phyloP scores from a whole-genome alignment of 2,329 filamentous ascomycete genomes.

The Epichloe coenophiala region DNA sequence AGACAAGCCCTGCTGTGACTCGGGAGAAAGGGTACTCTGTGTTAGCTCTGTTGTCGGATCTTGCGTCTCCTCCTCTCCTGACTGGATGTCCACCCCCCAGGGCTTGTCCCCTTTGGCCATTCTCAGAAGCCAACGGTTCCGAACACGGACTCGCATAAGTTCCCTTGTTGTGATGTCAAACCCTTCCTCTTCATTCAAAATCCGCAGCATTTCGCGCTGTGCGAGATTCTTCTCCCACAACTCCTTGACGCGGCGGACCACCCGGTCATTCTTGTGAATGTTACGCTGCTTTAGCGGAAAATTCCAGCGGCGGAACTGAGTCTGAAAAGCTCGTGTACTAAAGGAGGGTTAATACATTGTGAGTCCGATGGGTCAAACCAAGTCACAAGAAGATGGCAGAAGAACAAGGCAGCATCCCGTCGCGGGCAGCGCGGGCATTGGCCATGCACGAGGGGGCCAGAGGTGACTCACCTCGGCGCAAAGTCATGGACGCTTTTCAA shows the following conservation, averaged over 20 bases:
- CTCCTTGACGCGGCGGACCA: constrained; percentile 58
- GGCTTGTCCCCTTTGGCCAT: constrained; percentile 33
- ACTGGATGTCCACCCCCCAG: constrained; percentile 3
- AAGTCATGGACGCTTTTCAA: constrained; percentile 54
- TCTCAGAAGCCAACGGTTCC: constrained; percentile 55
- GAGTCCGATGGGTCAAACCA: neutral
- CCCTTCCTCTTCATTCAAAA: constrained; percentile 55
- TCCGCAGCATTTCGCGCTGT: constrained; percentile 60
- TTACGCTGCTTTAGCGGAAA: constrained; percentile 65
- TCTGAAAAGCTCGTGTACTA: constrained; percentile 66
- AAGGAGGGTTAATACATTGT: constrained; percentile 1
- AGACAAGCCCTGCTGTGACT: neutral
- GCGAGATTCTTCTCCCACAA: constrained; percentile 64
- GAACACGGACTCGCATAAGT: constrained; percentile 53
- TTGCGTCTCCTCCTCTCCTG: constrained; percentile 4
- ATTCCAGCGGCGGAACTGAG: constrained; percentile 64
- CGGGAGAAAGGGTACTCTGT: neutral
- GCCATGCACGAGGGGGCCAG: neutral
- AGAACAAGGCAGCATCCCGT: neutral
- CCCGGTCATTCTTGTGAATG: constrained; percentile 52
- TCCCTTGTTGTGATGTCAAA: constrained; percentile 60
- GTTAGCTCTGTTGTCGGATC: neutral
- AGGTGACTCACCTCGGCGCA: constrained; percentile 51
- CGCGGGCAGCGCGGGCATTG: neutral
- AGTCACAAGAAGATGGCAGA: too few relatives aligned